Evolutionary conservation across 2,329 filamentous ascomycete genomes (phyloP), one percentile per base, ranked within the genome.

Genomic region (Diaporthe citriasiana): DNA sequence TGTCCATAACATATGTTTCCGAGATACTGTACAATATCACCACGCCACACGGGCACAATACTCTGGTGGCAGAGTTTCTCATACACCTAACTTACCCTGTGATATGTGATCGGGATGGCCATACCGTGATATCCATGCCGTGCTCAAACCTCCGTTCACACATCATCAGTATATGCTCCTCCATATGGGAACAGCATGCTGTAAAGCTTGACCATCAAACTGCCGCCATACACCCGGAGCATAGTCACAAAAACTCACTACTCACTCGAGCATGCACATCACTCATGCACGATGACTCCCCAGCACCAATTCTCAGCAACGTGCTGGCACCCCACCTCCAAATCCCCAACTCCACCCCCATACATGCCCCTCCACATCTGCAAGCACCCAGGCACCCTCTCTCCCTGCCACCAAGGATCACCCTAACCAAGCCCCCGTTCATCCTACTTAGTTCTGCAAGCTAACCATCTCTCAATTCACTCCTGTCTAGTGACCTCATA

Each of bases 101-200:
- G 70, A 71, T 71, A 63, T 53, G 59, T 59, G 70, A 71, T 71
- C 70, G 70, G 70, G 70, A 71, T 71, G 35, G 45, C 57, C 70
- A 71, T 42, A 71, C 70, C 70, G 70, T 71, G 70, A 71, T 71
- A 71, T 71, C 55, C 56, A 63, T 71, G 59, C 56, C 13, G 47
- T 63, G 25, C 27, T 22, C 10, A 8, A 17, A 12, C n/a, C 19
- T 27, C 56, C 3, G 10, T 25, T 15, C 47, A 53, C 30, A 5
- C 9, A 10, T 19, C 27, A 51, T 1, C 42, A 50, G 42, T 2
- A 22, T 38, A 38, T 51, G 45, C 22, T 66, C 27, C 59, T 65
- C 27, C 59, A 19, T 7, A 10, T n/a, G 30, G 8, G 30, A 13
- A 51, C 4, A 12, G 45, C 42, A 22, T 22, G 9, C 15, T 47